phyloP scores from a whole-genome alignment of 192 early-diverging fungal species.

The Backusella liffmaniae region DNA sequence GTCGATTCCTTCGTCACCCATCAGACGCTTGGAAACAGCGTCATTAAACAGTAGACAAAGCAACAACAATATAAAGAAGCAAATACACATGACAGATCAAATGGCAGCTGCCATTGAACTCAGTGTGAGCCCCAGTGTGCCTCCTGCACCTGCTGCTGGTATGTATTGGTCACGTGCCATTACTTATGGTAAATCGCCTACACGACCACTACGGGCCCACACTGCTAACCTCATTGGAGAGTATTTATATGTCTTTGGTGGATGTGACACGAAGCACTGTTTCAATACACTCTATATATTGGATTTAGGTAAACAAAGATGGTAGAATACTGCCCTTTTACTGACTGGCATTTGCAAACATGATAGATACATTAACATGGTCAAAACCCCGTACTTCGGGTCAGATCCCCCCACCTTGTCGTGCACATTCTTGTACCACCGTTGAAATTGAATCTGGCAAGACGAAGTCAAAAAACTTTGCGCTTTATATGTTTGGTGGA shows the following conservation, averaged over 20 bases:
- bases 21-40: not conserved
- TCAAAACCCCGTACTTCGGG: slow-evolving; percentile 66
- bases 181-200: slow-evolving; percentile 61
- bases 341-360: not conserved
- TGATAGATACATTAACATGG: slow-evolving; percentile 80
- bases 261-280: slow-evolving; percentile 75
- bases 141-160: slow-evolving; percentile 66
- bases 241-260: slow-evolving; percentile 83
- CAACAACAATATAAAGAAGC: not conserved
- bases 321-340: not conserved
- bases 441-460: slow-evolving; percentile 50
- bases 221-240: slow-evolving; percentile 75
- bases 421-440: slow-evolving; percentile 78
- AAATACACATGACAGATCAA: slow-evolving; percentile 8
- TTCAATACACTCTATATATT: slow-evolving; percentile 80
- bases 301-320: slow-evolving; percentile 57
- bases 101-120: slow-evolving; percentile 22
- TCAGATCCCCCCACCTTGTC: slow-evolving; percentile 67
- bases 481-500: slow-evolving; percentile 81
- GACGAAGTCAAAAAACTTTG: slow-evolving; percentile 18
- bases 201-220: slow-evolving; percentile 71
- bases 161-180: slow-evolving; percentile 78
- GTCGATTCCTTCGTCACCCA: not conserved
- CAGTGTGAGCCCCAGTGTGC: slow-evolving; percentile 14
- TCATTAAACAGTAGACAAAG: not conserved